A percentile compares a stretch with the other conserved stretches of the same genome.
Evolutionary conservation across 2,329 filamentous ascomycete genomes (phyloP).

Genomic region (Cladosporium sp.): DNA sequence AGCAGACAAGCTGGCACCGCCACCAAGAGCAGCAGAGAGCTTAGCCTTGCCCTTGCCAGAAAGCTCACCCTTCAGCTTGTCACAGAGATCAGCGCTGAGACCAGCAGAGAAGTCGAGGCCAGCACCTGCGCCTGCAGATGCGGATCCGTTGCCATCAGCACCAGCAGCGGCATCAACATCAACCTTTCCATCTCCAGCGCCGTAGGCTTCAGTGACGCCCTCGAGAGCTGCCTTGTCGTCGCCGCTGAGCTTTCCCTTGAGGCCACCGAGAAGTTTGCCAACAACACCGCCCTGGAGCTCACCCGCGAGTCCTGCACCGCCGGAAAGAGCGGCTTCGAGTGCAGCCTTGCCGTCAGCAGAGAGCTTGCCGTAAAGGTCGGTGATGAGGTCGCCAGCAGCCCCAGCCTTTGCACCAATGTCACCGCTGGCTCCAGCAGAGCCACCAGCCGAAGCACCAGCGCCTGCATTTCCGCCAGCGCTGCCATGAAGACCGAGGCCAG

Average conservation of each 20-base stretch:
- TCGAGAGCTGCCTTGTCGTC: slow-evolving; percentile 6
- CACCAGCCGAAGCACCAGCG: not conserved
- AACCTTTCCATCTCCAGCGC: slow-evolving; percentile 8
- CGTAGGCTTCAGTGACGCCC: slow-evolving; percentile 7
- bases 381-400: slow-evolving; percentile 6
- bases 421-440: slow-evolving; percentile 1
- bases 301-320: not conserved
- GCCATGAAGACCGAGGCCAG: slow-evolving; percentile 7
- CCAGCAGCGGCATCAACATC: not conserved
- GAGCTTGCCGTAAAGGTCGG: slow-evolving; percentile 13
- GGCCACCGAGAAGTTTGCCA: slow-evolving; percentile 10
- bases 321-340: not conserved
- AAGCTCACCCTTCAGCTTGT: not conserved
- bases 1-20: not conserved
- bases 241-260: slow-evolving; percentile 15
- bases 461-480: not conserved
- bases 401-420: slow-evolving; percentile 9
- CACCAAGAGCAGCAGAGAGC: slow-evolving; percentile 3
- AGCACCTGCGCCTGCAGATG: not conserved
- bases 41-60: slow-evolving; percentile 11
- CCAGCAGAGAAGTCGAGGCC: slow-evolving; percentile 6
- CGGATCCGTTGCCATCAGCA: not conserved
- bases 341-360: slow-evolving; percentile 3
- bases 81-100: not conserved
- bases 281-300: slow-evolving; percentile 26